phyloP scores from a whole-genome alignment of 2,329 filamentous ascomycete species.

The Penicillium vulpinum region DNA sequence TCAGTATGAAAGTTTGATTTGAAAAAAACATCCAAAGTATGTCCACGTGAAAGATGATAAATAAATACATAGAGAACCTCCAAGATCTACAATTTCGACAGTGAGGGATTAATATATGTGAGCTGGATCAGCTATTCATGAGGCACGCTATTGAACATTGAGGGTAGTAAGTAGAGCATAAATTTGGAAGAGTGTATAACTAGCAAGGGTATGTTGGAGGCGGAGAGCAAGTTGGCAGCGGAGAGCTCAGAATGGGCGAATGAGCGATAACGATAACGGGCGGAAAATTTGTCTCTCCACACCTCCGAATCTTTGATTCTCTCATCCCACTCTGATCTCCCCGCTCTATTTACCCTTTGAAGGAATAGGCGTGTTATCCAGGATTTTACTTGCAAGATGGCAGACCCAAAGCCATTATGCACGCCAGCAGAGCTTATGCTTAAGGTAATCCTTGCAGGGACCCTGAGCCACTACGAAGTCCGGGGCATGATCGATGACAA shows the following conservation, averaged over 20 bases:
- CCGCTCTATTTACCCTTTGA: neutral
- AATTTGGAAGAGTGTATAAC: too few species aligned
- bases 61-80: too few species aligned
- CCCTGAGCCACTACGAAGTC: constrained; percentile 60
- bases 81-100: too few species aligned
- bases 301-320: constrained; percentile 10
- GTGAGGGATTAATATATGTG: too few species aligned
- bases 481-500: constrained; percentile 61
- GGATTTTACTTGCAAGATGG: constrained; percentile 26
- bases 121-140: too few species aligned
- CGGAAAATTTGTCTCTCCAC: constrained; percentile 13
- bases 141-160: too few species aligned
- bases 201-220: too few species aligned
- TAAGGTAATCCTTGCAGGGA: constrained; percentile 50
- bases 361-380: neutral
- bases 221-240: too few species aligned
- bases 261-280: constrained; percentile 2
- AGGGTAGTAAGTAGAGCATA: too few species aligned
- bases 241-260: neutral
- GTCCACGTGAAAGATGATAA: too few species aligned
- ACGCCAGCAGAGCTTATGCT: constrained; percentile 51
- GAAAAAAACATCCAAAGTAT: neutral
- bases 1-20: neutral
- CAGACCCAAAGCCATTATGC: constrained; percentile 41
- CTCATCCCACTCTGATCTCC: constrained; percentile 7